These are phyloP conservation scores for Takakia lepidozioides DNA, from an alignment of 225 moss, liverwort and hornwort genomes.

Conservation along the genomic window DNA sequence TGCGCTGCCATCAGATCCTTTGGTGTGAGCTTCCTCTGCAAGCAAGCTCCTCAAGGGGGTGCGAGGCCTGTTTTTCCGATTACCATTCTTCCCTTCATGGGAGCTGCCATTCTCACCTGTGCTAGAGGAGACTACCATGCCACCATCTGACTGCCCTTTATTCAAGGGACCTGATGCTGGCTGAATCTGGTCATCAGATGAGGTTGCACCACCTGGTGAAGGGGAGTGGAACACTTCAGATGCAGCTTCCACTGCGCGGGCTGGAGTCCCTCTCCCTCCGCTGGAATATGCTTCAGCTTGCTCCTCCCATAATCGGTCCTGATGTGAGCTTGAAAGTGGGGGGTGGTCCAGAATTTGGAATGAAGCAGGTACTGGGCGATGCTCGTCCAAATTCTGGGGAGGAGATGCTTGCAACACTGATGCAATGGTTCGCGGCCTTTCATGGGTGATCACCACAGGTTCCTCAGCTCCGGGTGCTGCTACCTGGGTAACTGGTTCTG, in stretches of 20 bases:
- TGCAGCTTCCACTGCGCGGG: conserved; percentile 9
- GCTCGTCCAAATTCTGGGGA: conserved; percentile 5
- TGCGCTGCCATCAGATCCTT: no score
- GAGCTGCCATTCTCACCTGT: conserved; percentile 14
- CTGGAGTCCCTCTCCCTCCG: conserved; percentile 40
- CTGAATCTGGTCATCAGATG: conserved; percentile 41
- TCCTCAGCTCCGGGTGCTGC: not conserved
- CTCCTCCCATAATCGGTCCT: conserved; percentile 54
- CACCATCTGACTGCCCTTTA: conserved; percentile 9
- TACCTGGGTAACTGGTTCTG: not conserved
- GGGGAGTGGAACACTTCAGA: conserved; percentile 4
- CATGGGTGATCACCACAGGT: not conserved
- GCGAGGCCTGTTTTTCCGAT: conserved; percentile 23
- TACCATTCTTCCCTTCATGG: conserved; percentile 9
- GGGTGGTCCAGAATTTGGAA: conserved; percentile 22
- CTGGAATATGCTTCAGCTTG: conserved; percentile 48
- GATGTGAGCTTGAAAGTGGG: conserved; percentile 38
- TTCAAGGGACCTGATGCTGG: conserved; percentile 15
- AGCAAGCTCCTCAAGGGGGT: conserved; percentile 41
- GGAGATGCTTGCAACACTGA: not conserved
- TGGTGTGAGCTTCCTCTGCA: conserved; percentile 28
- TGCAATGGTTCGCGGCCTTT: not conserved
- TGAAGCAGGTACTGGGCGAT: conserved; percentile 12
- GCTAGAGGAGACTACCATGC: conserved; percentile 7
- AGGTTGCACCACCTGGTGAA: not conserved